Evolutionary conservation across 345 rosid genomes (phyloP).

Genomic region (Bruguiera sexangula): DNA sequence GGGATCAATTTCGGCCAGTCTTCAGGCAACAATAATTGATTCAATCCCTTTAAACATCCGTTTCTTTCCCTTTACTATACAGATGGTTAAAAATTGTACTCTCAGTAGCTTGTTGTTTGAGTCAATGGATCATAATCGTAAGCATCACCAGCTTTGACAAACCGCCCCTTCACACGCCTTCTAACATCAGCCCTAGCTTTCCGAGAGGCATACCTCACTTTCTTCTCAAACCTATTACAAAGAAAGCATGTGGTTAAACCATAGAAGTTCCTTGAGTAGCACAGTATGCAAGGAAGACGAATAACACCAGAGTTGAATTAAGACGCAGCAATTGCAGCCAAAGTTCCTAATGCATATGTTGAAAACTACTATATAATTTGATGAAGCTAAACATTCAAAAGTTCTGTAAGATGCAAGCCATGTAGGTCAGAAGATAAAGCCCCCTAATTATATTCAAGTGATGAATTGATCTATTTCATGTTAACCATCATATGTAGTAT

Average conservation of each 20-base stretch:
- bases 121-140: slow-evolving; percentile 88
- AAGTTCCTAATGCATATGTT: neutral
- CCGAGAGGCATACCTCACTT: slow-evolving; percentile 90
- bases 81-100: slow-evolving; percentile 21
- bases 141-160: slow-evolving; percentile 94
- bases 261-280: neutral
- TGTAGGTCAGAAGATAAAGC: neutral
- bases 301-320: neutral
- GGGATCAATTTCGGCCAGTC: slow-evolving; percentile 20
- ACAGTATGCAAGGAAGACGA: neutral
- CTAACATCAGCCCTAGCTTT: slow-evolving; percentile 99
- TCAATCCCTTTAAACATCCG: slow-evolving; percentile 20
- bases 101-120: slow-evolving; percentile 81
- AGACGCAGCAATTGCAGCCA: neutral
- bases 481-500: neutral
- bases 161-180: slow-evolving; percentile 91
- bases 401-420: neutral
- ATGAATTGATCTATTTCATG: neutral
- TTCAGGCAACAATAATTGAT: slow-evolving; percentile 22
- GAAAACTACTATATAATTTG: too few relatives aligned
- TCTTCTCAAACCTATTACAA: slow-evolving; percentile 76
- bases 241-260: slow-evolving; percentile 9
- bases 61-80: slow-evolving; percentile 19
- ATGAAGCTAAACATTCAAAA: neutral
- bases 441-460: neutral